Conservation (phyloP, 2,329 filamentous ascomycete species). For the Onygenales sp. region DNA sequence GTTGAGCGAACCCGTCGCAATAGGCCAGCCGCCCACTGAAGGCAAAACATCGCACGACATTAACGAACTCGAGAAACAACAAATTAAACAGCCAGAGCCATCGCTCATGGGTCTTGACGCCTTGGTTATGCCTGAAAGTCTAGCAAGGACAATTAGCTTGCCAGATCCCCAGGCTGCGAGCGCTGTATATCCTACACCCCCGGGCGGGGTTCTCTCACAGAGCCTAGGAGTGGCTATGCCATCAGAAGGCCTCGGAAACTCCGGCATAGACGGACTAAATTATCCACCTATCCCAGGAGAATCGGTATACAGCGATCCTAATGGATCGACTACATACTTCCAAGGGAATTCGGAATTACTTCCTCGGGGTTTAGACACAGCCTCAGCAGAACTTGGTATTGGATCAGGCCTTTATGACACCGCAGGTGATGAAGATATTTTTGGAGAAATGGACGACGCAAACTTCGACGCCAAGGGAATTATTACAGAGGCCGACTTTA, state of each 20-base stretch:
- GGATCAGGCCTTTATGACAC: constrained; percentile 33
- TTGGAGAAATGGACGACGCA: constrained; percentile 47
- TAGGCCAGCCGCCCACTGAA: constrained; percentile 8
- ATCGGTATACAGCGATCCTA: constrained; percentile 9
- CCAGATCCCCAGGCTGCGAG: constrained; percentile 31
- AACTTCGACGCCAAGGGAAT: constrained; percentile 46
- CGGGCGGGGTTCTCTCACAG: constrained; percentile 19
- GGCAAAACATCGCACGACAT: background rate
- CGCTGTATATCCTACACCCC: constrained; percentile 46
- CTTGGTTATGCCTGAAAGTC: constrained; percentile 25
- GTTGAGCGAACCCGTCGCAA: constrained; percentile 21
- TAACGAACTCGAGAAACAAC: constrained; percentile 14
- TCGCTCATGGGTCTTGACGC: constrained; percentile 17
- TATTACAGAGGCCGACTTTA: constrained; percentile 51
- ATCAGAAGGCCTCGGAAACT: constrained; percentile 7
- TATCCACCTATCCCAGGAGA: constrained; percentile 11
- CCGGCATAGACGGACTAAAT: constrained; percentile 16
- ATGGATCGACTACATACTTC: constrained; percentile 8
- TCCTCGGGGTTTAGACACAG: constrained; percentile 16
- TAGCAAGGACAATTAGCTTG: constrained; percentile 29
- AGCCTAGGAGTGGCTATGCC: background rate
- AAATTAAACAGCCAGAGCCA: constrained; percentile 17
- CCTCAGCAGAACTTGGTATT: constrained; percentile 20
- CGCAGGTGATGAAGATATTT: constrained; percentile 45
- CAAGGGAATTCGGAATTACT: constrained; percentile 13